Evolutionary conservation across 2,329 filamentous ascomycete genomes (phyloP), one percentile per base, ranked within the genome.

Genomic region (Zasmidium angulare): DNA sequence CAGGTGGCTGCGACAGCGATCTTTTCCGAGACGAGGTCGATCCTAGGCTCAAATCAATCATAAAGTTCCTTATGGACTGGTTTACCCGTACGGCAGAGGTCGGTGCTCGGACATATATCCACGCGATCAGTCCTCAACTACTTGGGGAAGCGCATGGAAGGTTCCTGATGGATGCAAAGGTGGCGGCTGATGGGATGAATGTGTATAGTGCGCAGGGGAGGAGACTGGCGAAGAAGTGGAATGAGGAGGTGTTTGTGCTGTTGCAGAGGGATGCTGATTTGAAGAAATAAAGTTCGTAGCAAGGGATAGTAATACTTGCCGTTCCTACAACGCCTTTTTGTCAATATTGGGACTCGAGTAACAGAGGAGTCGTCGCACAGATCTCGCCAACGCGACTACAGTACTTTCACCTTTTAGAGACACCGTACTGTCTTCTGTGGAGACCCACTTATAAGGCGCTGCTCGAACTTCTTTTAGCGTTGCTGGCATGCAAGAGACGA

Each of bases 21-120:
- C 53, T 74, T 10, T 64, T 70, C 54, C 63, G 71, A 10, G 68
- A 73, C 23, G 59, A 58, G n/a, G 23, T 56, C 21, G 20, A 19
- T 19, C 31, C 24, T 1, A 19, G 46, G 20, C 40, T 50, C 36
- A 60, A 49, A 19, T 19, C 47, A 1, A 46, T 46, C 19, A 11
- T 53, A 40, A 21, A 40, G 21, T 24, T 64, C 19, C 36, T 47
- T 17, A 20, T 46, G 23, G 48, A 24, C 1, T 11, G 58, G 11
- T 36, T 66, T 19, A 72, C 71, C 10, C 64, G 74, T 0, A 66
- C 59, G 1, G 74, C 71, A 0, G 74, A 77, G 54, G 67, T 69
- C 1, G 76, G 76, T 1, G 69, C 68, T 11, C 59, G 75, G n/a
- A 75, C 69, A 12, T 63, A 77, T 14, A 72, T 75, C 0, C 67